Evolutionary conservation across 768 basidiomycete genomes (phyloP).

Genomic region (Termitomyces heimii): DNA sequence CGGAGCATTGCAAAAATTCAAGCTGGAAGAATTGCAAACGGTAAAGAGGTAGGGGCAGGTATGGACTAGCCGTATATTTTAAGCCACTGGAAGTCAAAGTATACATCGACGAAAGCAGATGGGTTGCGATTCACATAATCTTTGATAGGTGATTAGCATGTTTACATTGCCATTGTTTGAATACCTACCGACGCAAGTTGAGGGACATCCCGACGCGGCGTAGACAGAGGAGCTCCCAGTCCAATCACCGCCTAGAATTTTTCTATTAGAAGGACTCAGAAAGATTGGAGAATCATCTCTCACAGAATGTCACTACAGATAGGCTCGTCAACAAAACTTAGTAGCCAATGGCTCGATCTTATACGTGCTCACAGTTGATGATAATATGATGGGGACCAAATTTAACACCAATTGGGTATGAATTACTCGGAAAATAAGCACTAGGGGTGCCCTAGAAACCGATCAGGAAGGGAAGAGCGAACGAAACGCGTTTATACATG

Average conservation of each 20-base stretch:
- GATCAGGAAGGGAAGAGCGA: neutral
- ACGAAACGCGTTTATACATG: constrained; percentile 15
- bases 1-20: neutral
- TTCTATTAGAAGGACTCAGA: neutral
- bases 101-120: constrained; percentile 57
- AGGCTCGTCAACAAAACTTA: neutral
- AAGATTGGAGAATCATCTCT: constrained; percentile 11
- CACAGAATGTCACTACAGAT: constrained; percentile 54
- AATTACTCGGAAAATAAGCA: constrained; percentile 56
- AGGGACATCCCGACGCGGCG: constrained; percentile 44
- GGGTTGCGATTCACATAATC: constrained; percentile 68
- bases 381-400: constrained; percentile 58
- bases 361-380: constrained; percentile 41
- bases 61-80: constrained; percentile 27
- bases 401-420: constrained; percentile 50
- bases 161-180: neutral
- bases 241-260: constrained; percentile 46
- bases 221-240: constrained; percentile 40
- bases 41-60: neutral
- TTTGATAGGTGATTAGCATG: constrained; percentile 14
- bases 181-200: constrained; percentile 47
- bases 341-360: neutral
- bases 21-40: neutral
- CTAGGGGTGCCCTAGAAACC: constrained; percentile 44
- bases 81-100: constrained; percentile 64